Percentiles rank a stretch among this genome's conserved stretches.
Evolutionary conservation across 1,139 yeast species (phyloP).

Genomic region (Taphrina deformans): DNA sequence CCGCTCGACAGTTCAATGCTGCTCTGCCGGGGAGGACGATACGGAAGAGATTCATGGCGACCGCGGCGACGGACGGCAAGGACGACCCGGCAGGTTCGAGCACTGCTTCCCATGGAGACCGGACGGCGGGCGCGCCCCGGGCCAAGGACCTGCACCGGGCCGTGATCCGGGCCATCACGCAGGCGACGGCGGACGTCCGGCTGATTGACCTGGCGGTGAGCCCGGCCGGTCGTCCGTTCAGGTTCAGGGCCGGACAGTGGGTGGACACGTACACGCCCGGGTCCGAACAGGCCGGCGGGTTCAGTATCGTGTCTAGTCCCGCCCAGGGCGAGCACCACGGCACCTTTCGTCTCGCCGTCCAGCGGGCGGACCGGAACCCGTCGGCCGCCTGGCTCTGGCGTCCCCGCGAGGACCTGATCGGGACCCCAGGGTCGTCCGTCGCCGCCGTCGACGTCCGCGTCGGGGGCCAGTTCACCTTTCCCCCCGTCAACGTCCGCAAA

Average conservation of each 20-base stretch:
- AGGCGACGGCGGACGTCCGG: conserved; percentile 22
- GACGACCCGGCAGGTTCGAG: not conserved
- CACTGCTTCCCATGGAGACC: conserved; percentile 19
- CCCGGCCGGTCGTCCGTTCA: conserved; percentile 23
- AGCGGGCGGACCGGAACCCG: conserved; percentile 31
- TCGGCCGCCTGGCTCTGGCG: conserved; percentile 31
- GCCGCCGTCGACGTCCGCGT: conserved; percentile 15
- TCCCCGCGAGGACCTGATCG: not conserved
- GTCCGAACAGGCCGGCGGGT: conserved; percentile 26
- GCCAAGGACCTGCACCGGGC: conserved; percentile 5
- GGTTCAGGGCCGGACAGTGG: conserved; percentile 32
- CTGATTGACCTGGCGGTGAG: conserved; percentile 18
- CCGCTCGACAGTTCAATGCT: not conserved
- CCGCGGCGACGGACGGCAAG: conserved; percentile 14
- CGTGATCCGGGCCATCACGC: conserved; percentile 17
- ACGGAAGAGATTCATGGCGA: no score
- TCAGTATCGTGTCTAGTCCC: conserved; percentile 30
- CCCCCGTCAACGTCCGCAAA: conserved; percentile 26
- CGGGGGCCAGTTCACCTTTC: conserved; percentile 31
- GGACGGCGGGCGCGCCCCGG: conserved; percentile 22
- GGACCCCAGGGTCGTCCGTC: not conserved
- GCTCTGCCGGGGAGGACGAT: no score
- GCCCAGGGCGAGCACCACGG: conserved; percentile 23
- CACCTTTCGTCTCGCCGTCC: conserved; percentile 22
- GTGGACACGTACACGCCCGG: conserved; percentile 32